Conservation (phyloP, 2,329 filamentous ascomycete species). For the Epichloe festucae region DNA sequence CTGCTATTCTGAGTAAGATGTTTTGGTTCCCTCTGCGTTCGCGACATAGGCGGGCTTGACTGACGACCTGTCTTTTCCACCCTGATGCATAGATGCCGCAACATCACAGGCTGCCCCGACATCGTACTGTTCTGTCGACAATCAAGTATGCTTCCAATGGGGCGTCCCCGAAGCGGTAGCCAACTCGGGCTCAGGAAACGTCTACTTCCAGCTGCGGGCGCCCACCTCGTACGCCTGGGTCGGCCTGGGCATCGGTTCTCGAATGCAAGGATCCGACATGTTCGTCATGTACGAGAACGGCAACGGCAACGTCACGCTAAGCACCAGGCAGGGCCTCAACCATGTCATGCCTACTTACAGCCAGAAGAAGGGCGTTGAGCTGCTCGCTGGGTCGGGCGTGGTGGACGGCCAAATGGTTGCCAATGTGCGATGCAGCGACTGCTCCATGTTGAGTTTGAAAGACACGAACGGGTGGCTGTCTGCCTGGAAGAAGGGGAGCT, state of each 20-base stretch:
- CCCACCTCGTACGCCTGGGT: constrained; percentile 43
- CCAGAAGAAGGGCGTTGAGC: constrained; percentile 29
- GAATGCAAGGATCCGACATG: constrained; percentile 45
- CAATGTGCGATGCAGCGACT: constrained; percentile 44
- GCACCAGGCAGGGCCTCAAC: constrained; percentile 36
- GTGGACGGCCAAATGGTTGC: constrained; percentile 39
- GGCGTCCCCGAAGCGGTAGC: constrained; percentile 39
- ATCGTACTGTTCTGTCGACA: constrained; percentile 27
- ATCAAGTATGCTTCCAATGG: constrained; percentile 40
- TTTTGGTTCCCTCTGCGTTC: too few species aligned
- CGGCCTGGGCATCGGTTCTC: constrained; percentile 40
- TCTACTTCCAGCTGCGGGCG: constrained; percentile 49
- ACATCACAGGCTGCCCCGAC: constrained; percentile 14
- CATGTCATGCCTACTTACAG: constrained; percentile 36
- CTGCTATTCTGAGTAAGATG: background rate
- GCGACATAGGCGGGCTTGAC: background rate
- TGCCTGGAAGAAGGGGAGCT: constrained; percentile 36
- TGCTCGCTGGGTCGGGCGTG: constrained; percentile 48
- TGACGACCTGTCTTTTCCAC: background rate
- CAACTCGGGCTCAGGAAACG: constrained; percentile 35
- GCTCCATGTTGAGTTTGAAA: constrained; percentile 31
- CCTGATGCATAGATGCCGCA: constrained; percentile 9
- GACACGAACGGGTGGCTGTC: constrained; percentile 36
- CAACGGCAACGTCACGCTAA: constrained; percentile 46
- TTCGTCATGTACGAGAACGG: constrained; percentile 51